Base-by-base conservation (phyloP, 208 protist genomes). In the Zelonia costaricensis region DNA sequence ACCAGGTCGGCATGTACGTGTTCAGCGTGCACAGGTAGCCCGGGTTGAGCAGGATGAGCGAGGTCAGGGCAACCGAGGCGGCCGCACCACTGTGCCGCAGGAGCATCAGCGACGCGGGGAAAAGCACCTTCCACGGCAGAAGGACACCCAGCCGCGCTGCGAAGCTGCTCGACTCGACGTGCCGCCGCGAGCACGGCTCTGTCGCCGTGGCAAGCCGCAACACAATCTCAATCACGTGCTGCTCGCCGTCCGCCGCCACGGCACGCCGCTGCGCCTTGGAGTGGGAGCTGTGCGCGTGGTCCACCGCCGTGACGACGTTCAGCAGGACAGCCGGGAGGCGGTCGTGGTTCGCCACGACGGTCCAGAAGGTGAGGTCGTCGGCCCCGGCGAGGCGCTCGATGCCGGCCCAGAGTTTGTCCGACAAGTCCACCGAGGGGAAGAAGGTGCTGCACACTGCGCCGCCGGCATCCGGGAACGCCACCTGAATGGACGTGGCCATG, bases 301-400 rank as follows among this genome's bases (percentile, higher is more conserved):
- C 81, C 7, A 95, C 63, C 1, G 77, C 80, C 0, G 60, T 78
- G 31, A 92, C 33, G 10, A 81, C 61, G 40, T 84, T 87, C 2
- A 61, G 30, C 4, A 95, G 43, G 5, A 80, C 71, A 18, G 69
- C 36, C 12, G 74, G 15, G 8, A 95, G 44, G 18, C 53, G 61
- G 7, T 65, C 61, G 61, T 95, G 84, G 55, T 91, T 76, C 1
- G 80, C 66, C 5, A 89, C 36, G 30, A 93, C 74, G 10, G 81
- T 93, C 90, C 90, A 95, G 49, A 95, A 92, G 1, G 86, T 91
- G 10, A 85, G 53, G 53, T 95, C 81, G 51, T 95, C 90, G 8
- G 56, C 82, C 4, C 80, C 59, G 1, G 85, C 69, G 3, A 93
- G 61, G n/a, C 83, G 71, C 42, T 64, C 35, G 12, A 93, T 23